Conservation (phyloP, 257 asterid species). For the Asclepias syriaca region DNA sequence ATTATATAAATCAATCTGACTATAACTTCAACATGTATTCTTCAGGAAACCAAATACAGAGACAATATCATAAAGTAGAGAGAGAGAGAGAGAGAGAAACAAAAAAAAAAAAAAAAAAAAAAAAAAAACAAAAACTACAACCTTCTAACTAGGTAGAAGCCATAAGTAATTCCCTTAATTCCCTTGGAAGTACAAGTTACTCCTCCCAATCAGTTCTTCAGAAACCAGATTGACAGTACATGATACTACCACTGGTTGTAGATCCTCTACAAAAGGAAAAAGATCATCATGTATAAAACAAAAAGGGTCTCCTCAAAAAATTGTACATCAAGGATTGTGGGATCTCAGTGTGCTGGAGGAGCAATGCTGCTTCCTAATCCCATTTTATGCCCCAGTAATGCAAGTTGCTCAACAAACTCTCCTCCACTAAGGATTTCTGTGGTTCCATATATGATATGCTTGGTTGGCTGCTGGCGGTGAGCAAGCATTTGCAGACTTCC, state of each 20-base stretch:
- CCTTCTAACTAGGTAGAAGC: too few relatives aligned
- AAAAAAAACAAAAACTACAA: too few relatives aligned
- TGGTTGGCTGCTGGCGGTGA: slow-evolving; percentile 66
- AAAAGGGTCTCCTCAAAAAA: not conserved
- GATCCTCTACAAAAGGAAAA: not conserved
- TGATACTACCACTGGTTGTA: not conserved
- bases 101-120: too few relatives aligned
- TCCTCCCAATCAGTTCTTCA: slow-evolving; percentile 2
- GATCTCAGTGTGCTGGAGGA: slow-evolving; percentile 24
- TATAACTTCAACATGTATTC: too few relatives aligned
- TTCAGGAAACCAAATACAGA: too few relatives aligned
- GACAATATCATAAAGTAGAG: too few relatives aligned
- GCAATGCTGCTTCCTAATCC: slow-evolving; percentile 58
- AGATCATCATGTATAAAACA: not conserved
- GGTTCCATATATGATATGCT: slow-evolving; percentile 80
- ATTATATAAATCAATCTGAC: too few relatives aligned
- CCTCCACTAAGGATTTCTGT: slow-evolving; percentile 90
- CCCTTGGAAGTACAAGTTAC: not conserved
- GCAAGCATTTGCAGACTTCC: slow-evolving; percentile 76
- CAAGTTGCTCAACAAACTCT: slow-evolving; percentile 92
- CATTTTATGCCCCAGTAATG: slow-evolving; percentile 67
- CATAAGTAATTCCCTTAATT: too few relatives aligned
- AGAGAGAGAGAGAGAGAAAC: too few relatives aligned
- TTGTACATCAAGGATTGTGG: not conserved
- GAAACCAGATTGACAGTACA: not conserved